phyloP scores from a whole-genome alignment of 805 yeast species.

The Brettanomyces bruxellensis region DNA sequence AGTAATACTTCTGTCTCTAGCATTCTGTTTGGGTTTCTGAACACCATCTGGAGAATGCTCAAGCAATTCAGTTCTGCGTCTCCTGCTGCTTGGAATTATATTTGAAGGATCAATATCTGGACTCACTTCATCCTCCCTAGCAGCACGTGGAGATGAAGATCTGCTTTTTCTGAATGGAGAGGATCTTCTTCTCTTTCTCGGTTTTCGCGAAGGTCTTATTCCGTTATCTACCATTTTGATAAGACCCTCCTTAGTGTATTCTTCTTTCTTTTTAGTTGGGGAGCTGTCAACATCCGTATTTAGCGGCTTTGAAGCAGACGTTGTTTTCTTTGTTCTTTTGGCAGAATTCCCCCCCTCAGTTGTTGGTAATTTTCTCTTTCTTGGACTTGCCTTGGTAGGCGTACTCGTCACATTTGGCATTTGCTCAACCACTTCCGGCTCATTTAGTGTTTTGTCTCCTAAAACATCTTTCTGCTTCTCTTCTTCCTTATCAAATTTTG shows the following conservation, averaged over 20 bases:
- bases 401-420: too few relatives aligned
- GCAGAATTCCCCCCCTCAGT: not conserved
- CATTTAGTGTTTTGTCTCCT: too few relatives aligned
- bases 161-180: not conserved
- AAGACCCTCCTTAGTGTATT: not conserved
- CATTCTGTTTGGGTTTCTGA: not conserved
- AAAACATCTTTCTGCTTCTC: too few relatives aligned
- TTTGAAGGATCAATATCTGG: conserved; percentile 17
- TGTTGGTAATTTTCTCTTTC: not conserved
- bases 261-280: too few relatives aligned
- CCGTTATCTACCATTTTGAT: conserved; percentile 1
- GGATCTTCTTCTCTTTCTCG: not conserved
- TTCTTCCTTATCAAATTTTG: too few relatives aligned
- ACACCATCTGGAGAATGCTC: not conserved
- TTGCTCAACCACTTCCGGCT: too few relatives aligned
- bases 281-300: not conserved
- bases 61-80: conserved; percentile 3
- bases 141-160: conserved; percentile 7
- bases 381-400: not conserved
- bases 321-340: not conserved
- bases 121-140: conserved; percentile 16
- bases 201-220: not conserved
- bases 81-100: conserved; percentile 12
- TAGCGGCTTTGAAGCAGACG: not conserved
- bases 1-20: not conserved